Conservation (phyloP, 2,329 filamentous ascomycete species). For the Exutisphaerella laricina region DNA sequence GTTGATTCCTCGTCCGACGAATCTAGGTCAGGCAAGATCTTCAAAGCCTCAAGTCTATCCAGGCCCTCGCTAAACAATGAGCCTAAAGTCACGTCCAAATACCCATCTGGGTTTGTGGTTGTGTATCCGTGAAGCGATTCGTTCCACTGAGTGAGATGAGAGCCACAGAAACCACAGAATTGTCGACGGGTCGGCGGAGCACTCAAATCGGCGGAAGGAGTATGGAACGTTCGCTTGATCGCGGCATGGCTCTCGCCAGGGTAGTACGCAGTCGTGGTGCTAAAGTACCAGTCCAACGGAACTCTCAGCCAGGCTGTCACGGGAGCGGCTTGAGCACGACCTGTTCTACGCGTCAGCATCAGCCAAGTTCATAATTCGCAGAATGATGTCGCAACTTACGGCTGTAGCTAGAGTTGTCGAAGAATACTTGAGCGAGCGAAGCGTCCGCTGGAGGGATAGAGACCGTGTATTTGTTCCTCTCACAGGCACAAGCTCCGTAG, state of each 20-base stretch:
- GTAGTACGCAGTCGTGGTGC: conserved; percentile 67
- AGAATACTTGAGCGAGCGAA: conserved; percentile 62
- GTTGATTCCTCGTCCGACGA: conserved; percentile 27
- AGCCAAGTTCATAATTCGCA: too few species aligned
- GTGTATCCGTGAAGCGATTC: conserved; percentile 46
- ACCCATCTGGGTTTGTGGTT: conserved; percentile 62
- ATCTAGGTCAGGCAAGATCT: conserved; percentile 55
- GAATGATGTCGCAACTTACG: conserved; percentile 56
- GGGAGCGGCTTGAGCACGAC: conserved; percentile 62
- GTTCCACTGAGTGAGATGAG: conserved; percentile 76
- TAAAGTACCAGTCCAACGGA: conserved; percentile 74
- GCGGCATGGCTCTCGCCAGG: conserved; percentile 59
- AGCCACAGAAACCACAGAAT: conserved; percentile 91
- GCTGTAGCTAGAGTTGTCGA: conserved; percentile 63
- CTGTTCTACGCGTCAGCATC: conserved; percentile 34
- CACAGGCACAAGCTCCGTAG: conserved; percentile 75
- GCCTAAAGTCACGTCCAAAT: conserved; percentile 75
- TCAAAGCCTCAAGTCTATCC: conserved; percentile 65
- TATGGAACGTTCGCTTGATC: conserved; percentile 43
- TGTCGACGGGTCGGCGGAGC: conserved; percentile 58
- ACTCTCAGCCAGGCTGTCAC: conserved; percentile 73
- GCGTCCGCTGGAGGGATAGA: conserved; percentile 54
- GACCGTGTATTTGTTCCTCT: conserved; percentile 76
- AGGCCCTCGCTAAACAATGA: conserved; percentile 68
- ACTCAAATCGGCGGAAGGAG: conserved; percentile 48